These are phyloP conservation scores for Starmerella kuoi DNA, from an alignment of 805 yeast species.

Conservation along the genomic window DNA sequence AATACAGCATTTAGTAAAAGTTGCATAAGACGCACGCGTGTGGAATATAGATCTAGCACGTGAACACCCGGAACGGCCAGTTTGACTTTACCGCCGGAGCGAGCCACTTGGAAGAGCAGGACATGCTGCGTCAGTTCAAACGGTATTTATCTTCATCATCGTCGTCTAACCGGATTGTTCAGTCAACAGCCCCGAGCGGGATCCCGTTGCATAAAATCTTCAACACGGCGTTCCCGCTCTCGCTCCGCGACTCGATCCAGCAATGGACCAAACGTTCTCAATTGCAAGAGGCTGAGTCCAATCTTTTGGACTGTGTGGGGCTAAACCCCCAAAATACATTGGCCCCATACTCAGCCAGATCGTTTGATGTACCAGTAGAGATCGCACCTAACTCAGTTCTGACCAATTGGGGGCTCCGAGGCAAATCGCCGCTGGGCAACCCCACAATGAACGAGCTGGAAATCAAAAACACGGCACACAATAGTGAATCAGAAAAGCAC, in stretches of 20 bases:
- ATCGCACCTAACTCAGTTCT: background rate
- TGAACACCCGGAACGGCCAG: too few species aligned
- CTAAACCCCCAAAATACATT: constrained; percentile 28
- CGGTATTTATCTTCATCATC: too few species aligned
- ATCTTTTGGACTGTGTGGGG: constrained; percentile 45
- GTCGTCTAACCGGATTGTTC: background rate
- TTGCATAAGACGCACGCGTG: too few species aligned
- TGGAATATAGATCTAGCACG: too few species aligned
- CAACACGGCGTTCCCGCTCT: constrained; percentile 28
- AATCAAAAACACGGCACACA: constrained; percentile 28
- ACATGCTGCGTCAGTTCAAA: too few species aligned
- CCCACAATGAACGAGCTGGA: constrained; percentile 58
- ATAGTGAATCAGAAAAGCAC: constrained; percentile 31
- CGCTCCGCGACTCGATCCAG: constrained; percentile 30
- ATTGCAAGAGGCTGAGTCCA: constrained; percentile 34
- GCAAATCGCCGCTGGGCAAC: background rate
- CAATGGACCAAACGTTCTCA: constrained; percentile 36
- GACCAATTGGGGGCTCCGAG: background rate
- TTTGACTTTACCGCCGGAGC: too few species aligned
- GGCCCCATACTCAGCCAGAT: constrained; percentile 17
- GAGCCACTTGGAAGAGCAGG: too few species aligned
- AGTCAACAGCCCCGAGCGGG: constrained; percentile 31
- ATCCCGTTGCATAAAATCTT: constrained; percentile 25
- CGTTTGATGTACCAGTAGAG: constrained; percentile 32
- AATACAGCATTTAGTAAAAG: too few species aligned